Percentiles rank a stretch among this genome's conserved stretches.
These are phyloP conservation scores for Allomyces javanicus DNA, from an alignment of 192 early-diverging fungal genomes.

Conservation along the genomic window DNA sequence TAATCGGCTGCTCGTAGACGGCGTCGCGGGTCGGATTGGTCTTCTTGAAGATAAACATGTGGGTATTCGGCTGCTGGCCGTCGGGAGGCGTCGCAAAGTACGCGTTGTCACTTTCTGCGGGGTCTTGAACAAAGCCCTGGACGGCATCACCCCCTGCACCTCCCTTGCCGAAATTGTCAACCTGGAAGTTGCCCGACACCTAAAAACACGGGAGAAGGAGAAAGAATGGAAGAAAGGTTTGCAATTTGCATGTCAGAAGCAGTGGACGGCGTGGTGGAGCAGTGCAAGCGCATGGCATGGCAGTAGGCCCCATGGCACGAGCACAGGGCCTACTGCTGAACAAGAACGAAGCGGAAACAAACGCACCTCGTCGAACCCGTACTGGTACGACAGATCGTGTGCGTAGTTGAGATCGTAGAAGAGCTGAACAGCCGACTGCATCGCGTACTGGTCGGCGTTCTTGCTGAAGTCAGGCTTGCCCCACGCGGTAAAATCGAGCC, in stretches of 20 bases:
- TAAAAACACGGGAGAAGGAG: no score
- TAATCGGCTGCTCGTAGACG: slow-evolving; percentile 73
- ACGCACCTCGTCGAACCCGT: no score
- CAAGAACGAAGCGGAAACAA: no score
- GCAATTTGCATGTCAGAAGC: no score
- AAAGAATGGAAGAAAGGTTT: no score
- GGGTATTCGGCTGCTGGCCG: slow-evolving; percentile 72
- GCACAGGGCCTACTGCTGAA: no score
- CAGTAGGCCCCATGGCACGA: no score
- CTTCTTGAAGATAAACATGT: slow-evolving; percentile 84
- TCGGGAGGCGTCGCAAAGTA: slow-evolving; percentile 91
- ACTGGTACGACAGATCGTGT: no score
- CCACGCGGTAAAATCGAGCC: slow-evolving; percentile 18
- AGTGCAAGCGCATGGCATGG: no score
- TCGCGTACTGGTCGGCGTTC: not conserved
- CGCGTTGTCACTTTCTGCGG: slow-evolving; percentile 47
- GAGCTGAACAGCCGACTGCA: slow-evolving; percentile 15
- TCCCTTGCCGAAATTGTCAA: slow-evolving; percentile 2
- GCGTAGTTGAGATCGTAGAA: slow-evolving; percentile 33
- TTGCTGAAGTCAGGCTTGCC: slow-evolving; percentile 6
- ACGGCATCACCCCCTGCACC: slow-evolving; percentile 12
- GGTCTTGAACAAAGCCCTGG: slow-evolving; percentile 6
- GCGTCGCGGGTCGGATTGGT: slow-evolving; percentile 55
- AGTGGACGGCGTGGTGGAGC: no score
- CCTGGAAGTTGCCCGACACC: no score